A percentile compares a stretch with the other conserved stretches of the same genome.
Conservation (phyloP, 2,329 filamentous ascomycete genomes). For the Calonectria pseudoturangicola region DNA sequence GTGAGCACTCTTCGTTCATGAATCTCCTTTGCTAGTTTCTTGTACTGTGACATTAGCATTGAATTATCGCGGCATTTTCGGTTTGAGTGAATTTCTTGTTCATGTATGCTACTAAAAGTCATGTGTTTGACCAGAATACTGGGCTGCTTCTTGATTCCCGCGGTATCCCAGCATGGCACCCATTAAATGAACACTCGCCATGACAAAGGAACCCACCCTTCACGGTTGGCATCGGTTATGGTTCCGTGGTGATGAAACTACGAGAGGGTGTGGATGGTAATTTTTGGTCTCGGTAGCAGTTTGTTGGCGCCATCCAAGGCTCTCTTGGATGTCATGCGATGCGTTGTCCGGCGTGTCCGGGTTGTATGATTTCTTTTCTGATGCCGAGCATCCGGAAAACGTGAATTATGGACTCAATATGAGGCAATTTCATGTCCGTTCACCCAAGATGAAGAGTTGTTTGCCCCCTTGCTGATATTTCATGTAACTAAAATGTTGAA, state of each 20-base stretch:
- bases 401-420: not conserved
- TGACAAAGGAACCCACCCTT: not conserved
- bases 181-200: not conserved
- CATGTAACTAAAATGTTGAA: slow-evolving; percentile 3
- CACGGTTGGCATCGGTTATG: not conserved
- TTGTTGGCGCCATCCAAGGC: no score
- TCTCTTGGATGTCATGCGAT: not conserved
- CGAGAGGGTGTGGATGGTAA: not conserved
- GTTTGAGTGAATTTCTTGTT: no score
- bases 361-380: slow-evolving; percentile 6
- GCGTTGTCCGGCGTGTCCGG: not conserved
- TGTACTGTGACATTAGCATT: no score
- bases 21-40: no score
- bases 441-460: slow-evolving; percentile 4
- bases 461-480: not conserved
- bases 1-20: no score
- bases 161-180: not conserved
- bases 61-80: no score
- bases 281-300: not conserved
- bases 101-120: no score
- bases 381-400: no score
- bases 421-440: not conserved
- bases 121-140: no score
- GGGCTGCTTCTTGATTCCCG: not conserved
- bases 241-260: not conserved